Evolutionary conservation across 257 asterid species (phyloP).

Genomic region (Jaltomata sinuosa): DNA sequence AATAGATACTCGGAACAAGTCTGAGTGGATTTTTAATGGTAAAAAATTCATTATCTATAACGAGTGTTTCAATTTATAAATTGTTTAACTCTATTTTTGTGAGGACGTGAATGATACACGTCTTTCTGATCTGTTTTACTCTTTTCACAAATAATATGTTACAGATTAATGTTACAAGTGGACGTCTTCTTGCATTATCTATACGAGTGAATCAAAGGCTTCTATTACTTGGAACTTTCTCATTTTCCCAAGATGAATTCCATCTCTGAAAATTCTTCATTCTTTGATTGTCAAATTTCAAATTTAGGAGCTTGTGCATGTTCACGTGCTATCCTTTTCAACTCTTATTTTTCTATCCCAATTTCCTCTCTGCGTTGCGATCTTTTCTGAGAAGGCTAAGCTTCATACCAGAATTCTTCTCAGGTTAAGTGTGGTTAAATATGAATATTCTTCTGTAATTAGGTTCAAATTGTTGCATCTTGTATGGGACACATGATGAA

Average conservation of each 20-base stretch:
- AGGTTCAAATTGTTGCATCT: background rate
- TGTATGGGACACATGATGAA: background rate
- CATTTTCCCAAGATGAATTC: background rate
- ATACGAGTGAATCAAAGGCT: background rate
- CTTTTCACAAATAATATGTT: background rate
- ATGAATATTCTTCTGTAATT: background rate
- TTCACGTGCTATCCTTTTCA: background rate
- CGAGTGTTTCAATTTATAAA: background rate
- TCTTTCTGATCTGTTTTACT: background rate
- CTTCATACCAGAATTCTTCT: background rate
- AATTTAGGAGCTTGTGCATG: background rate
- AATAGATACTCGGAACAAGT: constrained; percentile 62
- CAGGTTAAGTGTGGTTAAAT: background rate
- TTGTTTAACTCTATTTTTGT: background rate
- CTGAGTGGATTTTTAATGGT: constrained; percentile 95
- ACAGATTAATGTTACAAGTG: background rate
- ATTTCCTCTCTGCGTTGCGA: background rate
- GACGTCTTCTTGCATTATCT: background rate
- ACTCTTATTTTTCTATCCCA: background rate
- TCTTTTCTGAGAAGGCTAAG: background rate
- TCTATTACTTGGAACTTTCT: background rate
- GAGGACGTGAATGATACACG: background rate
- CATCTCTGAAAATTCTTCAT: background rate
- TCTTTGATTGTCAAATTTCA: background rate
- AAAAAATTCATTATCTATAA: constrained; percentile 6